phyloP scores from a whole-genome alignment of 1,139 yeast genomes.

The Geotrichum klebahnii region DNA sequence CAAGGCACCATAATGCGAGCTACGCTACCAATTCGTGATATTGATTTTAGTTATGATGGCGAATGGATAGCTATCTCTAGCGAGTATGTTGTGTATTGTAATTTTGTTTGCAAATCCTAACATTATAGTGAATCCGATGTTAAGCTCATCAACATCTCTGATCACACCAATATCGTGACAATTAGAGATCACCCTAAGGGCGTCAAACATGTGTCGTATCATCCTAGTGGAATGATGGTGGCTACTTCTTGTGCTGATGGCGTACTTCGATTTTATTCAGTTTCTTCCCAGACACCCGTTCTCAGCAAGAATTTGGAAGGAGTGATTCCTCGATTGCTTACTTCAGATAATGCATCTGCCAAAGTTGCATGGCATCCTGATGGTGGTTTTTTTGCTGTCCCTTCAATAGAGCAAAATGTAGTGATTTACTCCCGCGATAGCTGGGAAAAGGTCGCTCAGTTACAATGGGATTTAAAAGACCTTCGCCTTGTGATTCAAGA shows the following conservation, averaged over 20 bases:
- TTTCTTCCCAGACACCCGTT: conserved; percentile 45
- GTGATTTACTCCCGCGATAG: conserved; percentile 35
- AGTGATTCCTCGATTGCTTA: conserved; percentile 37
- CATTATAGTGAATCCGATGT: conserved; percentile 10
- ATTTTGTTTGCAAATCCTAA: neutral
- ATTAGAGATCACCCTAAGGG: conserved; percentile 46
- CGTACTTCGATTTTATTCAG: conserved; percentile 57
- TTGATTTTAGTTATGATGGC: conserved; percentile 66
- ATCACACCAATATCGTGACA: conserved; percentile 14
- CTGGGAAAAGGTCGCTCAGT: conserved; percentile 22
- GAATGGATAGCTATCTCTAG: conserved; percentile 68
- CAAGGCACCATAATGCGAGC: conserved; percentile 33
- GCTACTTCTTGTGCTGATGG: conserved; percentile 69
- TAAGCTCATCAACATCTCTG: conserved; percentile 7
- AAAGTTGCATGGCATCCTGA: conserved; percentile 57
- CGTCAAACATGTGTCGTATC: conserved; percentile 58
- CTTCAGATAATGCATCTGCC: conserved; percentile 42
- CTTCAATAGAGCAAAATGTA: conserved; percentile 43
- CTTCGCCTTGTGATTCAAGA: conserved; percentile 14
- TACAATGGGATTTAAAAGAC: conserved; percentile 7
- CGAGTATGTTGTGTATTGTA: conserved; percentile 41
- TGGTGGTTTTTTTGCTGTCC: conserved; percentile 62
- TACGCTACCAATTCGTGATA: conserved; percentile 65
- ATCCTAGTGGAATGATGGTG: conserved; percentile 54
- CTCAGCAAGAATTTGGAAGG: conserved; percentile 45